Conservation (phyloP, 2,329 filamentous ascomycete genomes). For the Pseudogymnoascus sp. region DNA sequence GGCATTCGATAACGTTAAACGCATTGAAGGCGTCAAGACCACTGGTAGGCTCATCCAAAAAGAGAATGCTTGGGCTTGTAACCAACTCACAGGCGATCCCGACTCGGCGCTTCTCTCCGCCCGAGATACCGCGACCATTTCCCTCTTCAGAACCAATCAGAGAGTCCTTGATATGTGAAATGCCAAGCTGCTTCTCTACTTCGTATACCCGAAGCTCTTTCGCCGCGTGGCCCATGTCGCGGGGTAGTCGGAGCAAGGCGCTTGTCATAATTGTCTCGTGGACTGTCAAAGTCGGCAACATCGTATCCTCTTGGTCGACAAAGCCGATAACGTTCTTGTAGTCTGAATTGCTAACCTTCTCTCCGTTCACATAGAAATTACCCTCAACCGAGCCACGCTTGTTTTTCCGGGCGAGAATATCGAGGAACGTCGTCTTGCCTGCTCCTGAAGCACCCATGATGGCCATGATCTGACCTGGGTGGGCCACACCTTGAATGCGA, state of each 20-base stretch:
- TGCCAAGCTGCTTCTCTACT: slow-evolving; percentile 92
- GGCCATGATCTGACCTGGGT: slow-evolving; percentile 88
- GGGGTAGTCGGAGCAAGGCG: slow-evolving; percentile 82
- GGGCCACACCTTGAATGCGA: slow-evolving; percentile 76
- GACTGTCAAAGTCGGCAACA: slow-evolving; percentile 90
- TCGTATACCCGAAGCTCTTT: slow-evolving; percentile 90
- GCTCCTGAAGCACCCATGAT: slow-evolving; percentile 98
- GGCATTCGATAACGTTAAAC: slow-evolving; percentile 94
- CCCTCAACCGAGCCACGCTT: slow-evolving; percentile 76
- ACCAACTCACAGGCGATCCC: slow-evolving; percentile 97
- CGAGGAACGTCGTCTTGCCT: slow-evolving; percentile 93
- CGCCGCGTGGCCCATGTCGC: slow-evolving; percentile 77
- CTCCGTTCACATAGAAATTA: slow-evolving; percentile 87
- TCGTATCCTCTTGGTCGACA: slow-evolving; percentile 96
- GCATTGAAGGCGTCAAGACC: slow-evolving; percentile 95
- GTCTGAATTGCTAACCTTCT: slow-evolving; percentile 75
- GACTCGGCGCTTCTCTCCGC: slow-evolving; percentile 91
- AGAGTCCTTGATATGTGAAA: slow-evolving; percentile 88
- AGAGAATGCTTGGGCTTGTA: slow-evolving; percentile 93
- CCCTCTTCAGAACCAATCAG: slow-evolving; percentile 94
- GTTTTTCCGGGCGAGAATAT: slow-evolving; percentile 94
- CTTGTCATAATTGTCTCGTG: slow-evolving; percentile 97
- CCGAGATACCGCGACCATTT: slow-evolving; percentile 88
- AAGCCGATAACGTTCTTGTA: slow-evolving; percentile 93
- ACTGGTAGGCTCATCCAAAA: slow-evolving; percentile 94